Percentiles rank a stretch among this genome's conserved stretches.
Evolutionary conservation across 495 filamentous ascomycete genomes (phyloP).

Genomic region (Annulohypoxylon moriforme): DNA sequence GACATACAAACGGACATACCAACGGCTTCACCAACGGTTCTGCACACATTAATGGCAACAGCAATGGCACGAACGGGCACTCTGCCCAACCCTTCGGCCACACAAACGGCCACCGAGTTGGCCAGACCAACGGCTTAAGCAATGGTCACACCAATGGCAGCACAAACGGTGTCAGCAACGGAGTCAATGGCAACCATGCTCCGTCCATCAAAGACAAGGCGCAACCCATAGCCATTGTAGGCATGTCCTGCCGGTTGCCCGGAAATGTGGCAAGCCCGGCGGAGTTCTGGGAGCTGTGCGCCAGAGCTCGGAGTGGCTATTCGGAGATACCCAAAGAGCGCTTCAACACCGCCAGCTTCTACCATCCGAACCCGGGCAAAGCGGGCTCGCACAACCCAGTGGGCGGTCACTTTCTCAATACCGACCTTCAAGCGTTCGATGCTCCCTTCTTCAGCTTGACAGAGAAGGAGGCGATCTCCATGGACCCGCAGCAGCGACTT

Average conservation of each 20-base stretch:
- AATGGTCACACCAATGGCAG: slow-evolving; percentile 33
- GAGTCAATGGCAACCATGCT: slow-evolving; percentile 14
- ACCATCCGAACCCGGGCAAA: slow-evolving; percentile 80
- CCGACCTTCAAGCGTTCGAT: slow-evolving; percentile 81
- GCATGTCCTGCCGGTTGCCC: slow-evolving; percentile 65
- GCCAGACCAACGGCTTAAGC: slow-evolving; percentile 6
- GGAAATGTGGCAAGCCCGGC: slow-evolving; percentile 65
- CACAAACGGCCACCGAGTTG: slow-evolving; percentile 16
- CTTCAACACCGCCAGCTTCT: slow-evolving; percentile 74
- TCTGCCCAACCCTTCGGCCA: slow-evolving; percentile 22
- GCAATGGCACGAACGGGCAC: slow-evolving; percentile 31
- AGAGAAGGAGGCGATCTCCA: slow-evolving; percentile 76
- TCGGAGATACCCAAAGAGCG: slow-evolving; percentile 74
- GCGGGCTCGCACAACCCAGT: slow-evolving; percentile 77
- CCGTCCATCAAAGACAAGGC: slow-evolving; percentile 38
- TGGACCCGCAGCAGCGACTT: slow-evolving; percentile 86
- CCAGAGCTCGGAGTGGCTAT: slow-evolving; percentile 69
- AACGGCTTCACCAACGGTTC: slow-evolving; percentile 30
- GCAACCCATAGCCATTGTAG: slow-evolving; percentile 67
- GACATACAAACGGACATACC: slow-evolving; percentile 35
- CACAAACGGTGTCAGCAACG: slow-evolving; percentile 35
- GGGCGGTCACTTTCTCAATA: slow-evolving; percentile 80
- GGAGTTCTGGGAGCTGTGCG: slow-evolving; percentile 68
- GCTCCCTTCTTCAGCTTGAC: slow-evolving; percentile 88
- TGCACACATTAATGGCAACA: slow-evolving; percentile 13